Evolutionary conservation across 495 filamentous ascomycete species (phyloP).

Genomic region (Stereocaulon alpinum): DNA sequence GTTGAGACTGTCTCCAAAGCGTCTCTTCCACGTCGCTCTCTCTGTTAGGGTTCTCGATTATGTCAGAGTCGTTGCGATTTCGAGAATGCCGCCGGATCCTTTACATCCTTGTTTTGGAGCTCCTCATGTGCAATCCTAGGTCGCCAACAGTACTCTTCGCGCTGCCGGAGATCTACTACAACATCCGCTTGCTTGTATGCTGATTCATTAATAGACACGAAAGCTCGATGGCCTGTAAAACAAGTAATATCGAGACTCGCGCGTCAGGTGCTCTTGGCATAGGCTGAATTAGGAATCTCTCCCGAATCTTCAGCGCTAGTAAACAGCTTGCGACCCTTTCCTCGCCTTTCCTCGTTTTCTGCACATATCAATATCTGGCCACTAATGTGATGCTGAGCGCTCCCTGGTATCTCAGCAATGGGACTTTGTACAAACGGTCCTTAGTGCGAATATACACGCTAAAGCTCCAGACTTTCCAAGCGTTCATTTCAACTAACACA

Average conservation of each 20-base stretch:
- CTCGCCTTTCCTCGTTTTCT: background rate
- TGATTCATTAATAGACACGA: background rate
- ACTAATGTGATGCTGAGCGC: conserved; percentile 9
- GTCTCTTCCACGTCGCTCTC: background rate
- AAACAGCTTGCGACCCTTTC: background rate
- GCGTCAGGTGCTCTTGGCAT: background rate
- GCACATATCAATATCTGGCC: background rate
- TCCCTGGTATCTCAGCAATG: background rate
- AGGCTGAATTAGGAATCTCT: too few species aligned
- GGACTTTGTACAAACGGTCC: background rate
- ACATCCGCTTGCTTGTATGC: background rate
- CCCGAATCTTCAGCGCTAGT: background rate
- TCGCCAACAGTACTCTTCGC: background rate
- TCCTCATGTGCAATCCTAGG: background rate
- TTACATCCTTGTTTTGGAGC: background rate
- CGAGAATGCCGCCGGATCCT: background rate
- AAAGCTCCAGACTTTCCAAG: background rate
- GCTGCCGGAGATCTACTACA: too few species aligned
- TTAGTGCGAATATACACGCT: background rate
- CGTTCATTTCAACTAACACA: conserved; percentile 16
- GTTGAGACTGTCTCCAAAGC: background rate
- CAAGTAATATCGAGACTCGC: background rate
- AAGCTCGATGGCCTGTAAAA: background rate
- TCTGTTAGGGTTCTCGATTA: background rate
- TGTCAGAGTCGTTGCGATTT: background rate